These are phyloP conservation scores for Boletus holoroseus DNA, from an alignment of 1,284 basidiomycete genomes.

Conservation along the genomic window DNA sequence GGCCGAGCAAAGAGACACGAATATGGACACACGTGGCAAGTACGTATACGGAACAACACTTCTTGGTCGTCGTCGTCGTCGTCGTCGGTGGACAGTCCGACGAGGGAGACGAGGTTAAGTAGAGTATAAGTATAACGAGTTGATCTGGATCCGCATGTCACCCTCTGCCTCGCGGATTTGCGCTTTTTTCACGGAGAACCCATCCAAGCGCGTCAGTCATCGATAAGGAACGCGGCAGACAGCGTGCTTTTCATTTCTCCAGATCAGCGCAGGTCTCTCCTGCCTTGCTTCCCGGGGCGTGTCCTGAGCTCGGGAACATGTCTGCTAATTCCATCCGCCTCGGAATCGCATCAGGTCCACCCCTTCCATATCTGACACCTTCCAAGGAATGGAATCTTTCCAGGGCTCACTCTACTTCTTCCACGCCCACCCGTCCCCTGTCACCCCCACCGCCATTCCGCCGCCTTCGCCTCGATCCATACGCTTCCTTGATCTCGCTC, in stretches of 20 bases:
- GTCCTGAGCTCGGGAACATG: slow-evolving; percentile 21
- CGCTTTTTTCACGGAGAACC: slow-evolving; percentile 11
- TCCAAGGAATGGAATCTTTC: slow-evolving; percentile 23
- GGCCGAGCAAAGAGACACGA: slow-evolving; percentile 14
- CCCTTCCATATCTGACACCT: slow-evolving; percentile 17
- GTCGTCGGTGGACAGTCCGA: slow-evolving; percentile 7
- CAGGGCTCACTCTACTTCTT: slow-evolving; percentile 5
- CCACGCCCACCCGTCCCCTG: slow-evolving; percentile 8
- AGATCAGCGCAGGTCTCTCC: slow-evolving; percentile 24
- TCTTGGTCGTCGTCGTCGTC: neutral
- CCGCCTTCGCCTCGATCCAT: slow-evolving; percentile 2
- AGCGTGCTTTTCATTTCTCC: slow-evolving; percentile 33
- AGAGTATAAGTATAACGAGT: slow-evolving; percentile 23
- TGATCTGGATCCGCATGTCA: slow-evolving; percentile 27
- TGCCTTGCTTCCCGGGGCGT: slow-evolving; percentile 23
- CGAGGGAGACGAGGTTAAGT: neutral
- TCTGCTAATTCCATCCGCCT: slow-evolving; percentile 22
- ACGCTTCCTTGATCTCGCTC: slow-evolving; percentile 44
- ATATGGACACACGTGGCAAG: slow-evolving; percentile 19
- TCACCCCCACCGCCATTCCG: slow-evolving; percentile 11
- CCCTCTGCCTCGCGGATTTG: slow-evolving; percentile 28
- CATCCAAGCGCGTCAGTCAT: slow-evolving; percentile 17
- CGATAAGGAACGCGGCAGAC: slow-evolving; percentile 25
- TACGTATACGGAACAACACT: neutral
- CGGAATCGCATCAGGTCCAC: slow-evolving; percentile 13